phyloP scores from a whole-genome alignment of 2,329 filamentous ascomycete genomes.

The Pseudogymnoascus sp. region DNA sequence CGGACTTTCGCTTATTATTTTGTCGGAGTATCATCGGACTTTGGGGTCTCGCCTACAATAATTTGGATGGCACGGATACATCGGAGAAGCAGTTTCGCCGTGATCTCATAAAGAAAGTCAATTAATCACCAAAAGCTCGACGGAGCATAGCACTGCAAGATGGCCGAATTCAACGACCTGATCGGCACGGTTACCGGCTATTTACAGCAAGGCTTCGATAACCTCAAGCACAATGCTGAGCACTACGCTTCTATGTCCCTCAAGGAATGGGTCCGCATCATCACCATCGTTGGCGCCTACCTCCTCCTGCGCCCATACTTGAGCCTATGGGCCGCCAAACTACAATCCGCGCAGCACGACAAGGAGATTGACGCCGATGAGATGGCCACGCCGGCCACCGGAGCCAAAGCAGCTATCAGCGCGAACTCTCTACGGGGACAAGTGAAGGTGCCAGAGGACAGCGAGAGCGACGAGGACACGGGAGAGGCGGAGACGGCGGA shows the following conservation, averaged over 20 bases:
- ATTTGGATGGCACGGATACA: background rate
- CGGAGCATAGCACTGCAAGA: background rate
- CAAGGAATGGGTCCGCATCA: constrained; percentile 58
- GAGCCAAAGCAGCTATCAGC: constrained; percentile 45
- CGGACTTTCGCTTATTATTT: constrained; percentile 1
- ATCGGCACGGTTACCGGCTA: background rate
- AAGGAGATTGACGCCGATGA: constrained; percentile 33
- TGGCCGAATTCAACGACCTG: background rate
- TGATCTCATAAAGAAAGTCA: background rate
- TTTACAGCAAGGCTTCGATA: background rate
- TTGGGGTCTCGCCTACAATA: background rate
- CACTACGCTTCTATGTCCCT: constrained; percentile 34
- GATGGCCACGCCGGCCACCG: constrained; percentile 34
- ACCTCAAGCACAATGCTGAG: constrained; percentile 5
- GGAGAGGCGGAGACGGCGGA: constrained; percentile 34
- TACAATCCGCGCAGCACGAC: constrained; percentile 57
- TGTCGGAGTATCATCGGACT: constrained; percentile 5
- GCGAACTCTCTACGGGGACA: constrained; percentile 58
- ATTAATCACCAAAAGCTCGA: background rate
- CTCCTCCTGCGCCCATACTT: constrained; percentile 66
- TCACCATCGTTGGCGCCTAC: constrained; percentile 67
- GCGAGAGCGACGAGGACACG: constrained; percentile 41
- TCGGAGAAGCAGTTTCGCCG: constrained; percentile 3
- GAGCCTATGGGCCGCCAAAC: constrained; percentile 56
- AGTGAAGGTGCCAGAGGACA: constrained; percentile 45